Conservation (phyloP, 345 rosid species). For the Luvunga scandens region DNA sequence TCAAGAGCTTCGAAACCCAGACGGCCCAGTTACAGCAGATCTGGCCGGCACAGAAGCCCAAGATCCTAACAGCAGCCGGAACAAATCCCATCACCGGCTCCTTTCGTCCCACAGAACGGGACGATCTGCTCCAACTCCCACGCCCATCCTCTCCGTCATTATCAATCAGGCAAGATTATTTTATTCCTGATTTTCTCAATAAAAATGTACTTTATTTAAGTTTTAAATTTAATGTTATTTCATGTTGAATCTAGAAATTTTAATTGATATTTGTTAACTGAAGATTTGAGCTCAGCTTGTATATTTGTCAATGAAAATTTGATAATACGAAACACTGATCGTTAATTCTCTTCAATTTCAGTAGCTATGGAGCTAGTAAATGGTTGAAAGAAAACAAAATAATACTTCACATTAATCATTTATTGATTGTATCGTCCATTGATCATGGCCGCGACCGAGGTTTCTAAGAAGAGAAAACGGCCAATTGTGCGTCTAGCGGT, state of each 20-base stretch:
- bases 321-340: neutral
- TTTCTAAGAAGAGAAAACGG: slow-evolving; percentile 44
- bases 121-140: neutral
- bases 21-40: neutral
- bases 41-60: neutral
- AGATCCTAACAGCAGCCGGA: neutral
- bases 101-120: neutral
- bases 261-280: neutral
- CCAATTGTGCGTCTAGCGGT: slow-evolving; percentile 82
- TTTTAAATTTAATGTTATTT: neutral
- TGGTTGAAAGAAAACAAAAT: neutral
- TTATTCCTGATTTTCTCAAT: neutral
- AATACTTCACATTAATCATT: neutral
- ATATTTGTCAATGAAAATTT: neutral
- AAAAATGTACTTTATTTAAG: too few species aligned
- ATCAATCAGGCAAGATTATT: neutral
- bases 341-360: neutral
- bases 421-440: neutral
- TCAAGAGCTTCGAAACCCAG: neutral
- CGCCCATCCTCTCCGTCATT: neutral
- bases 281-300: neutral
- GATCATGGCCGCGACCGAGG: slow-evolving; percentile 21
- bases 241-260: too few species aligned
- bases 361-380: neutral
- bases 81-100: neutral